Evolutionary conservation across 2,329 filamentous ascomycete genomes (phyloP).

Genomic region (Pseudogymnoascus sp.): DNA sequence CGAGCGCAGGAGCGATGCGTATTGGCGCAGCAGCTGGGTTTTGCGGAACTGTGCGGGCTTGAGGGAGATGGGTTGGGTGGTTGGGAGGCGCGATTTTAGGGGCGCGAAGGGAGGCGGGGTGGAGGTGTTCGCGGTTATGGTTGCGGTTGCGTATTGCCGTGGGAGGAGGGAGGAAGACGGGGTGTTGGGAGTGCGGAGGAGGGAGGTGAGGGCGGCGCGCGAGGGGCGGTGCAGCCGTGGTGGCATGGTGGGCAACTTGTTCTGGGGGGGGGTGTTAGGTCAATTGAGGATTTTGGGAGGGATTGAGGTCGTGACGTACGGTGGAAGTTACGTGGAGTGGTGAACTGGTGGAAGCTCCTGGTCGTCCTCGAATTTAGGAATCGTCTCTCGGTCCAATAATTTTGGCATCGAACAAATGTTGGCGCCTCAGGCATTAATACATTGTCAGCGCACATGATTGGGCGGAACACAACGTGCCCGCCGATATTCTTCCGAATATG

Average conservation of each 20-base stretch:
- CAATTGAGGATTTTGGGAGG: background rate
- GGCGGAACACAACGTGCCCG: background rate
- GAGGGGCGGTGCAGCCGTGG: slow-evolving; percentile 35
- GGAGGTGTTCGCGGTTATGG: slow-evolving; percentile 40
- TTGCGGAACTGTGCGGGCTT: slow-evolving; percentile 82
- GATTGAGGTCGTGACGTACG: background rate
- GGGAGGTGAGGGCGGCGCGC: slow-evolving; percentile 23
- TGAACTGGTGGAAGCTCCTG: slow-evolving; percentile 6
- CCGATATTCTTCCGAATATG: slow-evolving; percentile 3
- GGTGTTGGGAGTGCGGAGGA: slow-evolving; percentile 30
- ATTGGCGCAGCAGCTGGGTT: slow-evolving; percentile 72
- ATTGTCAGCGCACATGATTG: background rate
- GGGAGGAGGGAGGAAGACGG: slow-evolving; percentile 27
- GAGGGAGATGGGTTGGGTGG: slow-evolving; percentile 78
- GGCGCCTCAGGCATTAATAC: background rate
- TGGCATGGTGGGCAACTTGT: slow-evolving; percentile 37
- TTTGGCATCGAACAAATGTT: background rate
- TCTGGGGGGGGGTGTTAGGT: background rate
- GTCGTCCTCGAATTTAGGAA: slow-evolving; percentile 1
- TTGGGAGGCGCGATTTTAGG: slow-evolving; percentile 35
- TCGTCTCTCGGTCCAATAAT: slow-evolving; percentile 4
- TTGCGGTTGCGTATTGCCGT: slow-evolving; percentile 42
- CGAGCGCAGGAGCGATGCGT: slow-evolving; percentile 64
- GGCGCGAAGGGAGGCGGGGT: slow-evolving; percentile 26
- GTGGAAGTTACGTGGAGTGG: slow-evolving; percentile 1